phyloP scores from a whole-genome alignment of 2,329 filamentous ascomycete species.

The Ramichloridium luteum region DNA sequence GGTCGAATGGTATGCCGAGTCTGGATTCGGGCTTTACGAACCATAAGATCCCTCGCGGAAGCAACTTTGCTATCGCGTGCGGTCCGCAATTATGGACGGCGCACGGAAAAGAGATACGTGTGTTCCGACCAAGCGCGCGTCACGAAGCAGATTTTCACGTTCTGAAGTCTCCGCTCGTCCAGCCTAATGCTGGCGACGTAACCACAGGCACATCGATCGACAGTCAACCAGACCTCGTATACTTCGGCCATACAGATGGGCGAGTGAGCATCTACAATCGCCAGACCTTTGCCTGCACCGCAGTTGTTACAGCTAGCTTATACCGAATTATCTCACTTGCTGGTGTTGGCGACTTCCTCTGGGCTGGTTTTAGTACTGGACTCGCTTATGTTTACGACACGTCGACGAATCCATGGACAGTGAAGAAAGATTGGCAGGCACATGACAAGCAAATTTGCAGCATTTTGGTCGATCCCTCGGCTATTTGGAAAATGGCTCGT shows the following conservation, averaged over 20 bases:
- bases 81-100: constrained; percentile 80
- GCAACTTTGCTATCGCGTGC: constrained; percentile 81
- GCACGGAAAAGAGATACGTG: constrained; percentile 70
- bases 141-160: constrained; percentile 63
- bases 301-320: constrained; percentile 71
- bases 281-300: constrained; percentile 63
- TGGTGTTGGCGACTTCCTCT: constrained; percentile 70
- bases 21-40: constrained; percentile 62
- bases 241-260: constrained; percentile 84
- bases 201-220: constrained; percentile 69
- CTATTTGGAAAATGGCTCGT: constrained; percentile 73
- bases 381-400: constrained; percentile 91
- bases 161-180: constrained; percentile 55
- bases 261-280: constrained; percentile 89
- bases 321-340: constrained; percentile 89
- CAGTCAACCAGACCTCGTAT: constrained; percentile 65
- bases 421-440: constrained; percentile 90
- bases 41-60: constrained; percentile 66
- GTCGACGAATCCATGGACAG: constrained; percentile 65
- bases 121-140: constrained; percentile 63
- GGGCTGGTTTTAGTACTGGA: constrained; percentile 90
- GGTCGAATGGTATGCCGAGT: constrained; percentile 58
- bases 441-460: constrained; percentile 69
- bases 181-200: constrained; percentile 69
- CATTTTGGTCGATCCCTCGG: constrained; percentile 65